Percentiles rank a stretch among this genome's conserved stretches.
These are phyloP conservation scores for Pseudopithomyces maydicus DNA, from an alignment of 2,329 filamentous ascomycete species.

Conservation along the genomic window DNA sequence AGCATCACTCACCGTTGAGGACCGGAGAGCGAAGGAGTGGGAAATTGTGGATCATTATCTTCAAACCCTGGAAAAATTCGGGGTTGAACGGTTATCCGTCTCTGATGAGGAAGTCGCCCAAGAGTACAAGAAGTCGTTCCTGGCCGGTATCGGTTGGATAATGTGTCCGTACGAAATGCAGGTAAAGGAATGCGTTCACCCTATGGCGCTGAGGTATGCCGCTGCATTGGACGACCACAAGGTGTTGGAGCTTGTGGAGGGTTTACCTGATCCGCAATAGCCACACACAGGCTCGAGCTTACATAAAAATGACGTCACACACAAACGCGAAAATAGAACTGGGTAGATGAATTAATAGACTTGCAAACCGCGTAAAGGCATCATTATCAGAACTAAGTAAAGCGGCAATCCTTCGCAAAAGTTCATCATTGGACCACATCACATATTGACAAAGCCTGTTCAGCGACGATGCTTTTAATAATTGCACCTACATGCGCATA, in stretches of 20 bases:
- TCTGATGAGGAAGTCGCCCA: slow-evolving; percentile 15
- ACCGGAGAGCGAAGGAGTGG: slow-evolving; percentile 49
- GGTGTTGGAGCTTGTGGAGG: slow-evolving; percentile 14
- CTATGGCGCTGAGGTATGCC: slow-evolving; percentile 13
- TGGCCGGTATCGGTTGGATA: slow-evolving; percentile 23
- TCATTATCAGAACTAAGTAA: no score
- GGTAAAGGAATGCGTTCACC: slow-evolving; percentile 14
- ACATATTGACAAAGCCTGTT: no score
- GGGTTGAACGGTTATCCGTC: slow-evolving; percentile 12
- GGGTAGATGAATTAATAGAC: not conserved
- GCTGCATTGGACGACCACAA: slow-evolving; percentile 17
- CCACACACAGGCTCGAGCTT: not conserved
- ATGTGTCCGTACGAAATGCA: slow-evolving; percentile 37
- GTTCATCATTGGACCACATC: no score
- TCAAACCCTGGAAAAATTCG: slow-evolving; percentile 10
- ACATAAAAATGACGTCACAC: not conserved
- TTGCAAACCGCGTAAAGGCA: no score
- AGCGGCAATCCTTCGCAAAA: no score
- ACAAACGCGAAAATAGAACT: not conserved
- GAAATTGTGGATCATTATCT: slow-evolving; percentile 44
- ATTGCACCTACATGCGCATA: no score
- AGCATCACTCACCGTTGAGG: slow-evolving; percentile 45
- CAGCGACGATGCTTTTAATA: no score
- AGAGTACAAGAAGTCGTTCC: slow-evolving; percentile 19
- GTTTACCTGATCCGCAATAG: slow-evolving; percentile 5